These are phyloP conservation scores for Fusarium neocosmosporiellum DNA, from an alignment of 2,329 filamentous ascomycete species.

Conservation along the genomic window DNA sequence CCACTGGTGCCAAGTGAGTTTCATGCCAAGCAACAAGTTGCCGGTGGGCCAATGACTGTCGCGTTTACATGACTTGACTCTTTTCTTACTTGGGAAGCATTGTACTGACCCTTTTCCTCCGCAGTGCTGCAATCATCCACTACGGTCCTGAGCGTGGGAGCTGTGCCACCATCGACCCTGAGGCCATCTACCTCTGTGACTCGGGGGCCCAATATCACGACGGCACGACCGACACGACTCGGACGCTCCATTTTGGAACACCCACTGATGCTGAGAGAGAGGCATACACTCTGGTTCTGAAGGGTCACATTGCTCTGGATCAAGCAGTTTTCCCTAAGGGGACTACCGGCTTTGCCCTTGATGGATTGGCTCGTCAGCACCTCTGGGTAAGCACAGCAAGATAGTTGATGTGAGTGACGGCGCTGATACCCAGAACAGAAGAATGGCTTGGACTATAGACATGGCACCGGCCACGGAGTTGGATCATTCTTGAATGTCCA, in stretches of 20 bases:
- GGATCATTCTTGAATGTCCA: conserved; percentile 97
- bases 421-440: conserved; percentile 44
- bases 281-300: conserved; percentile 93
- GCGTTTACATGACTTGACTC: not conserved
- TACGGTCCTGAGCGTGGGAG: conserved; percentile 88
- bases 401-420: not conserved
- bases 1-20: conserved; percentile 80
- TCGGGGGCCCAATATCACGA: conserved; percentile 97
- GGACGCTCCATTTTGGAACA: conserved; percentile 90
- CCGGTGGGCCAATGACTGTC: not conserved
- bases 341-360: conserved; percentile 91
- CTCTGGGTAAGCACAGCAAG: conserved; percentile 75
- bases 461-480: conserved; percentile 96
- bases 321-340: conserved; percentile 91
- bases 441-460: conserved; percentile 90
- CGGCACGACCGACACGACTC: conserved; percentile 94
- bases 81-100: not conserved
- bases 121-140: conserved; percentile 92
- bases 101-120: conserved; percentile 7
- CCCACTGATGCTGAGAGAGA: conserved; percentile 87
- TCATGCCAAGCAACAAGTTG: not conserved
- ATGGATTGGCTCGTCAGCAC: conserved; percentile 87
- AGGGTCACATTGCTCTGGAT: conserved; percentile 92
- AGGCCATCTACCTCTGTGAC: conserved; percentile 92
- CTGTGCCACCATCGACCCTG: conserved; percentile 86